A percentile compares a stretch with the other conserved stretches of the same genome.
These are phyloP conservation scores for Parvularia atlantis DNA, from an alignment of 78 protist species.

Conservation along the genomic window DNA sequence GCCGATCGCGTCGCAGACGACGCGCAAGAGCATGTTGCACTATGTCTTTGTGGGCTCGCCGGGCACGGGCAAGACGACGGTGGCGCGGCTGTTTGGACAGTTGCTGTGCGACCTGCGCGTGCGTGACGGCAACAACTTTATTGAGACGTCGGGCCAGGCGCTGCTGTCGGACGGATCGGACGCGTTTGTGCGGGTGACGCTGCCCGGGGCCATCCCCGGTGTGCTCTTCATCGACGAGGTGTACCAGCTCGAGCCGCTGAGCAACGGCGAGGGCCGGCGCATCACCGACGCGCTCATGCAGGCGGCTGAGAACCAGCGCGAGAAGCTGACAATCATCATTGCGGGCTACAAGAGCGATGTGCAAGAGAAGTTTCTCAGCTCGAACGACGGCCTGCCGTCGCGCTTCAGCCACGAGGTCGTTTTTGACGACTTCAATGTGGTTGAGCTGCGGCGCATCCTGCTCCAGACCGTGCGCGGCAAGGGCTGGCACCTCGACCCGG, in stretches of 20 bases:
- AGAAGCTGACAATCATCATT: slow-evolving; percentile 5
- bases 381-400: slow-evolving; percentile 7
- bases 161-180: too few relatives aligned
- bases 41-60: neutral
- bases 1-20: too few relatives aligned
- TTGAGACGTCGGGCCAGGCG: too few relatives aligned
- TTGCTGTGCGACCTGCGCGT: too few relatives aligned
- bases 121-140: too few relatives aligned
- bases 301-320: neutral
- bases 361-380: neutral
- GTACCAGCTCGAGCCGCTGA: slow-evolving; percentile 10
- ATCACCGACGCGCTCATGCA: neutral
- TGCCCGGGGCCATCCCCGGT: too few relatives aligned
- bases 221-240: slow-evolving; percentile 53
- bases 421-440: slow-evolving; percentile 14
- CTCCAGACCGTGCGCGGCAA: neutral
- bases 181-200: too few relatives aligned
- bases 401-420: slow-evolving; percentile 10
- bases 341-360: slow-evolving; percentile 32
- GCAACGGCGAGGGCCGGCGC: neutral
- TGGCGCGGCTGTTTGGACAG: slow-evolving; percentile 35
- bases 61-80: slow-evolving; percentile 41
- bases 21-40: too few relatives aligned
- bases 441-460: neutral
- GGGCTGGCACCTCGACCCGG: neutral